These are phyloP conservation scores for Fragilaria crotonensis DNA, from an alignment of 108 stramenopile species.

Conservation along the genomic window DNA sequence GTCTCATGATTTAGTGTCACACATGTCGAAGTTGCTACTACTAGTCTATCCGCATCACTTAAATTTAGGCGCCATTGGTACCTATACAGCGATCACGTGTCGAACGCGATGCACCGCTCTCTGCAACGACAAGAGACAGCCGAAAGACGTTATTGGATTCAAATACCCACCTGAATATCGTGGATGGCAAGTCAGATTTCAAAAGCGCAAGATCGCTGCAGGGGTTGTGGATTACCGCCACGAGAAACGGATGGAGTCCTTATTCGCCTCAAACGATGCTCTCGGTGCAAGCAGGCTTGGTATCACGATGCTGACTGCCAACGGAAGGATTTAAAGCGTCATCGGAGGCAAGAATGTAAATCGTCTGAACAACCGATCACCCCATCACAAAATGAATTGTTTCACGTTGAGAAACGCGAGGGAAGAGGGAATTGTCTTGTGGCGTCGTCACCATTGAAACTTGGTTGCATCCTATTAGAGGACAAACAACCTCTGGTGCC, in stretches of 20 bases:
- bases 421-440: conserved; percentile 41
- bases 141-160: too few species aligned
- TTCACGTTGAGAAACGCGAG: conserved; percentile 27
- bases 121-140: too few species aligned
- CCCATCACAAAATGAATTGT: too few species aligned
- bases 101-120: too few species aligned
- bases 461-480: not conserved
- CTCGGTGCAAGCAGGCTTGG: conserved; percentile 41
- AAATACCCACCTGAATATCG: too few species aligned
- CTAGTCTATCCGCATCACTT: too few species aligned
- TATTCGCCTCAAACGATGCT: conserved; percentile 36
- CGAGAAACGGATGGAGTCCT: not conserved
- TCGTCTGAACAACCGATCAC: too few species aligned
- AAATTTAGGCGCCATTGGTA: too few species aligned
- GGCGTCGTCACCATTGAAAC: conserved; percentile 23
- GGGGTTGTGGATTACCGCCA: conserved; percentile 13
- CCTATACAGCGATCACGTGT: too few species aligned
- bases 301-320: conserved; percentile 58
- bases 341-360: not conserved
- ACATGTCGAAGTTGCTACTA: too few species aligned
- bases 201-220: not conserved
- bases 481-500: conserved; percentile 36
- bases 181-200: too few species aligned
- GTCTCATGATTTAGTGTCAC: too few species aligned
- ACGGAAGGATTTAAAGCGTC: conserved; percentile 25